Base-by-base conservation (phyloP, 371 early-diverging fungal species). In the Coemansia sp. region DNA sequence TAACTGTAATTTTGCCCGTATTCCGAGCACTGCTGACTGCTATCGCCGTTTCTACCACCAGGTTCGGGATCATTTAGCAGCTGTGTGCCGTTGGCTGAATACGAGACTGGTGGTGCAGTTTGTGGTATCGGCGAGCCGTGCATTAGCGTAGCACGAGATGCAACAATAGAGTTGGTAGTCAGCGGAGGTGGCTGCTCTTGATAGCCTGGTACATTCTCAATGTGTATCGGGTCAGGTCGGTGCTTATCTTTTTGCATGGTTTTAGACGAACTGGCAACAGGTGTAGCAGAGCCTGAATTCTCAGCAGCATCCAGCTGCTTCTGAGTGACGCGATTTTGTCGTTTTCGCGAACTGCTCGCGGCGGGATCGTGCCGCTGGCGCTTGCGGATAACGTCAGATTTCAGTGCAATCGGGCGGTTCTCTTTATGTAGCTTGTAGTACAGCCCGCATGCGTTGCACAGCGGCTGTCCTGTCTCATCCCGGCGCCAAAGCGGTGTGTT, bases 391-490 rank as follows among this genome's bases (percentile, higher is more conserved):
- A 92, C 85, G 64, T 90, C 89, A 5, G 89, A 89, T 71, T 90
- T 92, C 81, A 93, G 86, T 0, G 86, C 84, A 16, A 89, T 74
- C 3, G 92, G 95, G 16, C 95, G 84, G 59, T 89, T 88, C 64
- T 88, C 83, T 63, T 86, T 86, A 74, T 99, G 99, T 18, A 96
- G 82, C 71, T 93, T 94, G 87, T 84, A 90, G 82, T 97, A 98
- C 63, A 99, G 80, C 16, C 98, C 98, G 74, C 98, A 98, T 1
- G 98, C 98, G 78, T 98, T 98, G 83, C 99, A 98, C 51, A 97
- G 80, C 51, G 87, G 84, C 39, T 87, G 84, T 22, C 92, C 94
- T 45, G 88, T 84, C 45, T 84, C 86, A 69, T 92, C 91, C 52
- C 97, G 85, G 47, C 99, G 86, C 99, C 99, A 99, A 29, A 97